phyloP scores from a whole-genome alignment of 1,139 yeast species.

The Debaryomyces nepalensis region DNA sequence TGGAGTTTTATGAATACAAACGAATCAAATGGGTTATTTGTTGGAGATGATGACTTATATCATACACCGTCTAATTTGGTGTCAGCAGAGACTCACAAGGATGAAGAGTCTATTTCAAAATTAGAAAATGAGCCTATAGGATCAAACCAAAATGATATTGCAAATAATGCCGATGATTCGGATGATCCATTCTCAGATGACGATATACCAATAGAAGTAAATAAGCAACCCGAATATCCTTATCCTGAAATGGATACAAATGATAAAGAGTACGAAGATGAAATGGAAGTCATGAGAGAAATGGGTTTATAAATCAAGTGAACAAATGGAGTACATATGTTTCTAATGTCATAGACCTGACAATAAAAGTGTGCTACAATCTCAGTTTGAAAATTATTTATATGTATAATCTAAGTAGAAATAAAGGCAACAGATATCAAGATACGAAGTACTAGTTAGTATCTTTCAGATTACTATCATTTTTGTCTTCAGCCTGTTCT shows the following conservation, averaged over 20 bases:
- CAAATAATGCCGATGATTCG: slow-evolving; percentile 15
- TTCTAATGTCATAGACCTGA: neutral
- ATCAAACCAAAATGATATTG: neutral
- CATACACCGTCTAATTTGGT: neutral
- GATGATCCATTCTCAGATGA: slow-evolving; percentile 30
- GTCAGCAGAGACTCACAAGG: neutral
- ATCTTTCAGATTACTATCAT: slow-evolving; percentile 21
- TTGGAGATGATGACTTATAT: slow-evolving; percentile 30
- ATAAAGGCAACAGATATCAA: slow-evolving; percentile 5
- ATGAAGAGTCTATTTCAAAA: neutral
- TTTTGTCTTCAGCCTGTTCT: slow-evolving; percentile 25
- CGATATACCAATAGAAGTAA: slow-evolving; percentile 18
- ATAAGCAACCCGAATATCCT: slow-evolving; percentile 3
- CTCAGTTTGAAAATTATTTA: neutral
- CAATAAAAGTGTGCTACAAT: no score
- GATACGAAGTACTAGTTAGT: slow-evolving; percentile 1
- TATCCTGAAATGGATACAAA: slow-evolving; percentile 21
- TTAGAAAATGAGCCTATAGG: neutral
- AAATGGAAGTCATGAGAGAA: slow-evolving; percentile 46
- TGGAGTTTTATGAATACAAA: slow-evolving; percentile 37
- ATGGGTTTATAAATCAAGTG: slow-evolving; percentile 25
- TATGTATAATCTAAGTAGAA: slow-evolving; percentile 9
- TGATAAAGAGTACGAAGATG: slow-evolving; percentile 35
- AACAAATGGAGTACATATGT: neutral
- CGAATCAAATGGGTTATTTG: slow-evolving; percentile 30